Base-by-base conservation (phyloP, 192 early-diverging fungal genomes). In the Coemansia erecta region DNA sequence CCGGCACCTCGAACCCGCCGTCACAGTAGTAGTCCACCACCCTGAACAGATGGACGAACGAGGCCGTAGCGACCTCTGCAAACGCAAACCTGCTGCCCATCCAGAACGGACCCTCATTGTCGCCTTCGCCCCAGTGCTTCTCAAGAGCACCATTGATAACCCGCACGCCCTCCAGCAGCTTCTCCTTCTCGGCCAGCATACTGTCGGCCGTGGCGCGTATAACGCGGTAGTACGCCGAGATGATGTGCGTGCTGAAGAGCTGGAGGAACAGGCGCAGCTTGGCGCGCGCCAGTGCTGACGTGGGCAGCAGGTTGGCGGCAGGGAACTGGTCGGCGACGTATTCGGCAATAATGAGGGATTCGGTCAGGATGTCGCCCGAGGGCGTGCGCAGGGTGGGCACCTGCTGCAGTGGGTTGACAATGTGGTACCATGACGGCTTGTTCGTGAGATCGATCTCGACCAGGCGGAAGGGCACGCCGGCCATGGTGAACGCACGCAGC, bases 371-470 rank as follows among this genome's bases (percentile, higher is more conserved):
- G 12, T 58, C 46, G 19, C 72, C 74, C 15, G 81, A 70, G 33
- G 63, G 45, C 9, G 79, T 44, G 9, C 58, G 65, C 46, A 88
- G 52, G 7, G 85, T 70, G 37, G 86, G 86, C 11, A 88, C 86
- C 56, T 86, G 83, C 33, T 66, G 63, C 22, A 82, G 80, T 5
- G 84, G 84, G 75, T 88, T 86, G 37, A 55, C 37, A 22, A 82
- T 70, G 47, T 73, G 70, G 44, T 77, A 85, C 62, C 84, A 82
- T 8, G 73, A 64, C 40, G 84, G 85, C 31, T 85, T 84, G 58
- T 81, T 82, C 7, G 9, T 8, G n/a, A 88, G 69, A 57, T 88
- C 85, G 46, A 88, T 88, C 26, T 79, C 56, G 18, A 87, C 68
- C 14, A 73, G 59, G 35, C 82, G 77, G 58, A 75, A 72, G 1